Conservation (phyloP, 768 basidiomycete species). For the Hericium rajendrae region DNA sequence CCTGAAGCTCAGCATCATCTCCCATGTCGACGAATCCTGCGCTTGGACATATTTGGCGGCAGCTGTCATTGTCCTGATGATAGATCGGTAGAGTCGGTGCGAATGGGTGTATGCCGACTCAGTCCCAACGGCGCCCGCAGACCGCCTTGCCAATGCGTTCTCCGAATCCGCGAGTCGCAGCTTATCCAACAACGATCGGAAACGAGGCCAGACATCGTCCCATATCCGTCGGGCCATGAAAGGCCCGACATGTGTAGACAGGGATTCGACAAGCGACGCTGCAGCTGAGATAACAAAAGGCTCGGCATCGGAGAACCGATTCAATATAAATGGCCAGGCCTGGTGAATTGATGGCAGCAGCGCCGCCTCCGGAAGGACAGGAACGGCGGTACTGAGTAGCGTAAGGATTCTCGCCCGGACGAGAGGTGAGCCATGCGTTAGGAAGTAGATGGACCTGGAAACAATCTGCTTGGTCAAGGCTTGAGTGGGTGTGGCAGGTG, state of each 20-base stretch:
- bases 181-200: slow-evolving; percentile 46
- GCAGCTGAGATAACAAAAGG: slow-evolving; percentile 75
- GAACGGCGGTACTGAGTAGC: slow-evolving; percentile 64
- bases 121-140: slow-evolving; percentile 39
- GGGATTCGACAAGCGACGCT: slow-evolving; percentile 58
- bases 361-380: slow-evolving; percentile 61
- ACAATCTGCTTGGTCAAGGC: slow-evolving; percentile 77
- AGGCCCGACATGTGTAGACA: slow-evolving; percentile 62
- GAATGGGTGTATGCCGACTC: slow-evolving; percentile 73
- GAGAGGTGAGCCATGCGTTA: slow-evolving; percentile 81
- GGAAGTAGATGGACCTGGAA: slow-evolving; percentile 77
- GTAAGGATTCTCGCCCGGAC: slow-evolving; percentile 78
- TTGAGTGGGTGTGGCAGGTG: slow-evolving; percentile 61
- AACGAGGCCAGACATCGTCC: slow-evolving; percentile 91
- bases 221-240: slow-evolving; percentile 83
- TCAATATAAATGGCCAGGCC: slow-evolving; percentile 92
- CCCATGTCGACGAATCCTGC: slow-evolving; percentile 70
- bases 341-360: slow-evolving; percentile 79
- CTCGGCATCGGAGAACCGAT: slow-evolving; percentile 66
- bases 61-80: slow-evolving; percentile 64
- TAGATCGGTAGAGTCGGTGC: slow-evolving; percentile 69
- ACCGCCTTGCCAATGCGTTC: slow-evolving; percentile 55
- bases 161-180: slow-evolving; percentile 55
- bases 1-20: slow-evolving; percentile 65
- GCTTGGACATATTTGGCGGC: slow-evolving; percentile 58